A percentile compares a stretch with the other conserved stretches of the same genome.
These are phyloP conservation scores for Osmanthus fragrans DNA, from an alignment of 257 asterid genomes.

Conservation along the genomic window DNA sequence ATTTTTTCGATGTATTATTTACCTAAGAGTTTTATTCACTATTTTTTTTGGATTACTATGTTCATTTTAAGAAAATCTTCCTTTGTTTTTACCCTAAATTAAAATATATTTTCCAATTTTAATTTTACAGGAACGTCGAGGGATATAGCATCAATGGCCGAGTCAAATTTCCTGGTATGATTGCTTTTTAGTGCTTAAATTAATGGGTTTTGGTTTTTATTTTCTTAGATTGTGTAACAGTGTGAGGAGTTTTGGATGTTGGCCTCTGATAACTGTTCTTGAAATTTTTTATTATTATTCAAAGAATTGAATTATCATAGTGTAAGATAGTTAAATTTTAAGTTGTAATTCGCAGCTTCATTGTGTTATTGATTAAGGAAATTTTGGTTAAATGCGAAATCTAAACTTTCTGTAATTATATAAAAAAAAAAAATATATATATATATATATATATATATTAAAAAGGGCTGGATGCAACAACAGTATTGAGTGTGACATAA, in stretches of 20 bases:
- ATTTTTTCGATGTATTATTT: neutral
- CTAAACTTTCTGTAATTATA: neutral
- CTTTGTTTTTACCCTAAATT: neutral
- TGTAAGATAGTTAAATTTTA: neutral
- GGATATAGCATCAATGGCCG: constrained; percentile 50
- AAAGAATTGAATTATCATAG: neutral
- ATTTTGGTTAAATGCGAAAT: neutral
- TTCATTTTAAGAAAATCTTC: neutral
- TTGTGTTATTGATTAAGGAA: neutral
- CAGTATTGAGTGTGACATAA: neutral
- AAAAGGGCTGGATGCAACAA: neutral
- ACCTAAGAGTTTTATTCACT: neutral
- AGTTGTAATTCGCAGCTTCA: neutral
- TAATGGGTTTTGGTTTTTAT: constrained; percentile 4
- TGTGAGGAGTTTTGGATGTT: neutral
- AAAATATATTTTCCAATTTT: neutral
- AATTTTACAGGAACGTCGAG: constrained; percentile 41
- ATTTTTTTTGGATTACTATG: neutral
- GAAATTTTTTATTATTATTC: neutral
- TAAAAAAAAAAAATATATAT: neutral
- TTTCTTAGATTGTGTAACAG: constrained; percentile 12
- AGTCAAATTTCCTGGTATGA: constrained; percentile 60
- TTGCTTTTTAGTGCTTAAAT: constrained; percentile 3
- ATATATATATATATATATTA: no score
- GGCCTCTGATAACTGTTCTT: neutral